Base-by-base conservation (phyloP, 768 basidiomycete species). In the Tricholoma bakamatsutake region DNA sequence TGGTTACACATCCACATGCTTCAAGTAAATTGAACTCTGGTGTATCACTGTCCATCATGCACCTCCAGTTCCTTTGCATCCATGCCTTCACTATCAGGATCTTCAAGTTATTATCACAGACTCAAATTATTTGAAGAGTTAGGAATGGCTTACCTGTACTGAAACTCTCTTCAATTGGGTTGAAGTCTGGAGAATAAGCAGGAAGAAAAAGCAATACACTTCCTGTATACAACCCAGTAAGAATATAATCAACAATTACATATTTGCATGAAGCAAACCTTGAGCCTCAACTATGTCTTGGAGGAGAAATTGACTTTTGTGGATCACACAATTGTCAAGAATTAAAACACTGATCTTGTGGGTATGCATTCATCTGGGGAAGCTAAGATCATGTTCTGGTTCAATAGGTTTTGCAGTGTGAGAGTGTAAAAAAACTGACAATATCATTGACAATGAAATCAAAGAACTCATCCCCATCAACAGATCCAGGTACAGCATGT, bases 111-210 rank as follows among this genome's bases (percentile, higher is more conserved):
- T n/a, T n/a, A n/a, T n/a, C n/a, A n/a, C n/a, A n/a, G n/a, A n/a
- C n/a, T n/a, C n/a, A n/a, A 8, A 53, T 24, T 18, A 35, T 40
- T n/a, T 28, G 3, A 18, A 45, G 9, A 47, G 43, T 27, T 31
- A 46, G 43, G 13, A 49, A 15, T 17, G 35, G 30, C 4, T 5
- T 31, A 21, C 69, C 52, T 13, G 55, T 52, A 51, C 62, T 65
- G 53, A 69, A 71, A 15, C 61, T 67, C 57, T 71, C 70, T 49
- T 71, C 70, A 57, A 73, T 72, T 1, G 67, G 71, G 49, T 72
- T 73, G 61, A 68, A 62, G 47, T 74, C 69, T 0, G 70, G 72
- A 2, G 71, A 73, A 52, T 72, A 73, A 35, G 69, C 69, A 10
- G 69, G 70, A 0, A 72, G 57, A 46, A 64, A 71, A n/a, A 67